Conservation (phyloP, 2,329 filamentous ascomycete genomes). For the Xylariales sp. region DNA sequence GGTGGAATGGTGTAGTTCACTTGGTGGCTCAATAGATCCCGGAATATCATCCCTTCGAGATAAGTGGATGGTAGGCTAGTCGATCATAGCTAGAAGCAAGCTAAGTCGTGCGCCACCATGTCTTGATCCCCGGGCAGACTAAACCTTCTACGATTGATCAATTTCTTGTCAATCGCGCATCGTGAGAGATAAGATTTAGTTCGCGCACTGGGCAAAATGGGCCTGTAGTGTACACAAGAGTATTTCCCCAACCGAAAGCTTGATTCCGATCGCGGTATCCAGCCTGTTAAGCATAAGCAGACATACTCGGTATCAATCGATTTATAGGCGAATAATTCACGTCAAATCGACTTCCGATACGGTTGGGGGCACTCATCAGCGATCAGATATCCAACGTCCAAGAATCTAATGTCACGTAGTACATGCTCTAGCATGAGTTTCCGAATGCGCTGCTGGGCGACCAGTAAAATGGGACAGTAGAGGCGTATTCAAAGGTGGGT, state of each 20-base stretch:
- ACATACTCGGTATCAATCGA: too few species aligned
- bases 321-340: too few species aligned
- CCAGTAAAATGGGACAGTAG: too few species aligned
- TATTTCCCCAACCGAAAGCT: neutral
- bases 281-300: too few species aligned
- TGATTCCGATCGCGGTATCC: neutral
- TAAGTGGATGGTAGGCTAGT: constrained; percentile 8
- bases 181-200: neutral
- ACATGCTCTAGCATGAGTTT: too few species aligned
- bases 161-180: neutral
- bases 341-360: too few species aligned
- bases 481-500: too few species aligned
- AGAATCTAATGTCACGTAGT: too few species aligned
- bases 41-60: constrained; percentile 6
- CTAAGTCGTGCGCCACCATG: constrained; percentile 4
- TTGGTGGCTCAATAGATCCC: constrained; percentile 15
- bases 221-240: neutral
- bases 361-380: too few species aligned
- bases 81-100: neutral
- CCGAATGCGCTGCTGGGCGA: too few species aligned
- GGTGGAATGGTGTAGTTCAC: neutral
- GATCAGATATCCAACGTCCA: too few species aligned
- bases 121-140: neutral
- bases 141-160: neutral
- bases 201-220: neutral